phyloP scores from a whole-genome alignment of 805 yeast genomes.

The Kuraishia floccosa region DNA sequence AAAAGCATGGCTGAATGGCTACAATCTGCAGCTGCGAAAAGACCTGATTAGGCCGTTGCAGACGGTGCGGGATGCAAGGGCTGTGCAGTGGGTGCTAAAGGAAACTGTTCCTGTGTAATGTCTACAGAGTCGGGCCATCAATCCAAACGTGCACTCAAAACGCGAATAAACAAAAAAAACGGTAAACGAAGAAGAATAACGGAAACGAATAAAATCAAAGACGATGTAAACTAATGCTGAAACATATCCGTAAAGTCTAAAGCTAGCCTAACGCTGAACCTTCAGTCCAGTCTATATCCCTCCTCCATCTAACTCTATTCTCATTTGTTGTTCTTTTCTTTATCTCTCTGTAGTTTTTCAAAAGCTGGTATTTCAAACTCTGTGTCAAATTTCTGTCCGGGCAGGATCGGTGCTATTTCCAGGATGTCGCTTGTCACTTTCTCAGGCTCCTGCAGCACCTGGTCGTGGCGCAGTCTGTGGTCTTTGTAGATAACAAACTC shows the following conservation, averaged over 20 bases:
- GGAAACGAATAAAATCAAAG: no score
- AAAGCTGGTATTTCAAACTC: slow-evolving; percentile 62
- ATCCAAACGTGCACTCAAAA: no score
- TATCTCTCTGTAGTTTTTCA: no score
- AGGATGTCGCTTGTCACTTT: slow-evolving; percentile 44
- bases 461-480: slow-evolving; percentile 27
- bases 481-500: slow-evolving; percentile 58
- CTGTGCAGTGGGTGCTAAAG: slow-evolving; percentile 58
- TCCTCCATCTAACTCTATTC: no score
- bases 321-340: no score
- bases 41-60: slow-evolving; percentile 38
- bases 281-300: no score
- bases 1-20: slow-evolving; percentile 53
- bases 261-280: no score
- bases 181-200: no score
- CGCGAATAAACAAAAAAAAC: no score
- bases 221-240: no score
- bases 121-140: no score
- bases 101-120: slow-evolving; percentile 37
- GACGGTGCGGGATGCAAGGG: slow-evolving; percentile 42
- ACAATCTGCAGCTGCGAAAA: slow-evolving; percentile 48
- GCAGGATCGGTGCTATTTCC: slow-evolving; percentile 66
- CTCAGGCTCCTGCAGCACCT: slow-evolving; percentile 36
- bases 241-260: no score
- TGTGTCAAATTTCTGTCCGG: slow-evolving; percentile 63